A percentile compares a stretch with the other conserved stretches of the same genome.
Evolutionary conservation across 73 alveolate species (phyloP).

Genomic region (Tetrahymena borealis): DNA sequence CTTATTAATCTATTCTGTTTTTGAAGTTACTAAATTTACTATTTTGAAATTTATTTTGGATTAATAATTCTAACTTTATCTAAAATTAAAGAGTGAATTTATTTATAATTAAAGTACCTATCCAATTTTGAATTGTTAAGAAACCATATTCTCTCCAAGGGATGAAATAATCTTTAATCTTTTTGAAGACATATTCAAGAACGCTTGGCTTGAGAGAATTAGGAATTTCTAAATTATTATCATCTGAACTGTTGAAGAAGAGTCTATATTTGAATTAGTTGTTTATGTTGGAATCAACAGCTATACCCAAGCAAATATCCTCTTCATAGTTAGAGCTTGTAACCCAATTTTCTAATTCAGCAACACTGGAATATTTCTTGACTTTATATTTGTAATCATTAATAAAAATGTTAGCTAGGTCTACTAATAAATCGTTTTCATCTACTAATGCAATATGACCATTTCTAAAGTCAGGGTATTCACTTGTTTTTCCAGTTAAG

Average conservation of each 20-base stretch:
- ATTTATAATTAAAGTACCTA: not conserved
- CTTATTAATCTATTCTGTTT: too few relatives aligned
- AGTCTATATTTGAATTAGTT: not conserved
- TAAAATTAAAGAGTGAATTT: not conserved
- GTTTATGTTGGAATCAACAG: not conserved
- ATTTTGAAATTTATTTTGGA: too few relatives aligned
- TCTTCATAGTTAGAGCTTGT: not conserved
- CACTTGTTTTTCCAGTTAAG: not conserved
- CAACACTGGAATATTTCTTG: not conserved
- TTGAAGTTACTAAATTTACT: too few relatives aligned
- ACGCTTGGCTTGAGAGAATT: not conserved
- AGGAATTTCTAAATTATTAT: not conserved
- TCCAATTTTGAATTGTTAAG: conserved; percentile 24
- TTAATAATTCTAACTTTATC: not conserved
- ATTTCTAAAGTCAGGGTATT: conserved; percentile 7
- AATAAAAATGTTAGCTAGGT: not conserved
- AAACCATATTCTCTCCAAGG: conserved; percentile 9
- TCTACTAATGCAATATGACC: conserved; percentile 24
- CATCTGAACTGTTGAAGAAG: not conserved
- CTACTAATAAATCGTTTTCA: not conserved
- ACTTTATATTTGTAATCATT: not conserved
- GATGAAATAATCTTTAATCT: not conserved
- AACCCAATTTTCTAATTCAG: not conserved
- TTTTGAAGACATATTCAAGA: not conserved
- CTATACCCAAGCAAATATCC: not conserved